Base-by-base conservation (phyloP, 2,329 filamentous ascomycete genomes). In the Periglandula ipomoeae region DNA sequence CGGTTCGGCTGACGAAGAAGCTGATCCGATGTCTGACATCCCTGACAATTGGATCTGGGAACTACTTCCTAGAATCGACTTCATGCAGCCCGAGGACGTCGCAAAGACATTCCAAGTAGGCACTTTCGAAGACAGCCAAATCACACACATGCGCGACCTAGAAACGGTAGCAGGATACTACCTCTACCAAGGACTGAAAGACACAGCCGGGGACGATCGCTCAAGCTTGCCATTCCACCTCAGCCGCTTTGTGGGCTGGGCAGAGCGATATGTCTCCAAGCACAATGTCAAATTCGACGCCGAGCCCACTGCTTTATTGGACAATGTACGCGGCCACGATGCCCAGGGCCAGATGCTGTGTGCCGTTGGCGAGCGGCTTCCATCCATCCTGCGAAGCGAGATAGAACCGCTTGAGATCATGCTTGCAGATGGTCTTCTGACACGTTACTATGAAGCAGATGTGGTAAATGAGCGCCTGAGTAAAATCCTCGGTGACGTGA, bases 391-490 rank as follows among this genome's bases (percentile, higher is more conserved):
- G n/a, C 55, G 56, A 2, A 40, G 48, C 15, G 50, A 60, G 44
- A 48, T 58, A 3, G 47, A 59, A 40, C 50, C 58, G 2, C 57
- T 63, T 8, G 57, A 62, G 27, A 46, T 63, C 5, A 60, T 63
- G 58, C 50, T 63, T 27, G 44, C 56, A 19, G 59, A 61, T 19
- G 51, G 52, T 13, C 58, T 59, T 22, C 55, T 64, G 19, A 56
- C 47, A 55, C 49, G 49, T 9, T 27, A 46, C 26, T 53, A 53
- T 20, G 51, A 53, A 35, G 37, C 39, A 20, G 49, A 53, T 15
- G 10, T 46, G 13, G 11, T 26, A 19, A 50, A 40, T 13, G 19
- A 39, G 26, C 44, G 26, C 20, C 17, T 47, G 30, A 47, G 40
- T 15, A 17, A 2, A 13, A 17, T 40, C 15, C 39, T 47, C 7